A percentile compares a stretch with the other conserved stretches of the same genome.
Evolutionary conservation across 805 yeast species (phyloP).

Genomic region (Suhomyces sp.): DNA sequence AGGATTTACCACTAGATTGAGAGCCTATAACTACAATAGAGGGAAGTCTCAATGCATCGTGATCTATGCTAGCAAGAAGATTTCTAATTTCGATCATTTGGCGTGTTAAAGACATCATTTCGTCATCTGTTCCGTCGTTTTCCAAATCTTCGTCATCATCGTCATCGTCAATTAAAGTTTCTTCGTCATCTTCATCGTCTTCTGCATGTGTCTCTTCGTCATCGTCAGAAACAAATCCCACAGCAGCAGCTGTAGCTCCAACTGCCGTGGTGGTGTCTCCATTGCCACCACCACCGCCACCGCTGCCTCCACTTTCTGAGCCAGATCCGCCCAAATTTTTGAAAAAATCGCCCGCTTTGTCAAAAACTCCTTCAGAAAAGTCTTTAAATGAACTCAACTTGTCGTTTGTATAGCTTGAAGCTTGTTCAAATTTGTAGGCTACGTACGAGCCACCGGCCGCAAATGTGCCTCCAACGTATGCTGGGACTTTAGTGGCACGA

Average conservation of each 20-base stretch:
- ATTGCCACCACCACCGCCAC: slow-evolving; percentile 18
- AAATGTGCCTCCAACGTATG: slow-evolving; percentile 81
- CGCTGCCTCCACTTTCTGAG: slow-evolving; percentile 25
- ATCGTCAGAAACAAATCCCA: slow-evolving; percentile 37
- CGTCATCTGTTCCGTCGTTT: slow-evolving; percentile 62
- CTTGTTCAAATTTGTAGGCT: slow-evolving; percentile 89
- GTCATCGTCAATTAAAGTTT: slow-evolving; percentile 42
- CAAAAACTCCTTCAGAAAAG: slow-evolving; percentile 52
- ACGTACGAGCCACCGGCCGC: slow-evolving; percentile 95
- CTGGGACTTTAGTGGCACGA: slow-evolving; percentile 62
- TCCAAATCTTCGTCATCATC: slow-evolving; percentile 45
- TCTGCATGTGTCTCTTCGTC: slow-evolving; percentile 17
- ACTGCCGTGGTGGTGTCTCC: slow-evolving; percentile 39
- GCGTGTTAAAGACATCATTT: slow-evolving; percentile 83
- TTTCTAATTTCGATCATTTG: slow-evolving; percentile 96
- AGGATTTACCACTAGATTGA: slow-evolving; percentile 95
- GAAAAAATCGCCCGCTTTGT: slow-evolving; percentile 44
- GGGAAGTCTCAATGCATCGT: slow-evolving; percentile 79
- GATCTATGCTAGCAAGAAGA: slow-evolving; percentile 71
- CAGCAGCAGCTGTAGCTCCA: slow-evolving; percentile 57
- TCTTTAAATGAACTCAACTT: slow-evolving; percentile 62
- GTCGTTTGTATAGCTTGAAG: slow-evolving; percentile 66
- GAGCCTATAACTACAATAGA: slow-evolving; percentile 97
- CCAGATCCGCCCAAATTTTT: slow-evolving; percentile 25
- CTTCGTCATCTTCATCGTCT: slow-evolving; percentile 42